Percentiles rank a stretch among this genome's conserved stretches.
Evolutionary conservation across 2,329 filamentous ascomycete genomes (phyloP).

Genomic region (Aspergillus sp.): DNA sequence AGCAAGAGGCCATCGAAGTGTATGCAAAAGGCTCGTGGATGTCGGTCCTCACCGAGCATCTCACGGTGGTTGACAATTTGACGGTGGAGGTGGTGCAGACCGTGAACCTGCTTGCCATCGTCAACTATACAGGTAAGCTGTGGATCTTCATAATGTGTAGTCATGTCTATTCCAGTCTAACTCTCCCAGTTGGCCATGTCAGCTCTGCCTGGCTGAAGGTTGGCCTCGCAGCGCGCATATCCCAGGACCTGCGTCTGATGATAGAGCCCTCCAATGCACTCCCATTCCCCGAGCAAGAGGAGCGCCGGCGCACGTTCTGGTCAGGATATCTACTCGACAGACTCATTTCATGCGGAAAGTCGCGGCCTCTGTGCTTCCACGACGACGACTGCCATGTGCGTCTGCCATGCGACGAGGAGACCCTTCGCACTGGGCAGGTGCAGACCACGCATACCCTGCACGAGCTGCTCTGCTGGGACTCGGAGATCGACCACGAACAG

Average conservation of each 20-base stretch:
- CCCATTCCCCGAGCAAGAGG: constrained; percentile 26
- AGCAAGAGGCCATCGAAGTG: constrained; percentile 22
- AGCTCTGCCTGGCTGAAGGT: constrained; percentile 41
- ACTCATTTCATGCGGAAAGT: constrained; percentile 28
- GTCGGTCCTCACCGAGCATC: constrained; percentile 34
- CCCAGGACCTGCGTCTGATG: constrained; percentile 43
- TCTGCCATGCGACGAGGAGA: constrained; percentile 26
- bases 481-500: constrained; percentile 13
- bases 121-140: constrained; percentile 40
- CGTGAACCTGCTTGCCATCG: constrained; percentile 37
- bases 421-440: constrained; percentile 19
- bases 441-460: constrained; percentile 22
- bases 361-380: constrained; percentile 20
- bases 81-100: constrained; percentile 40
- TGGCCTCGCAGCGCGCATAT: constrained; percentile 59
- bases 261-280: constrained; percentile 20
- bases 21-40: constrained; percentile 38
- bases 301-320: constrained; percentile 31
- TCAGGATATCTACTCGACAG: constrained; percentile 33
- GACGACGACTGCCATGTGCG: constrained; percentile 28
- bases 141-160: background rate
- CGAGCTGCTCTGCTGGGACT: constrained; percentile 24
- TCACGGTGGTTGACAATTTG: constrained; percentile 31
- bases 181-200: constrained; percentile 28
- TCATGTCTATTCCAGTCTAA: too few relatives aligned